Percentiles rank a stretch among this genome's conserved stretches.
phyloP scores from a whole-genome alignment of 2,329 filamentous ascomycete species.

The Talaromyces verruculosus region DNA sequence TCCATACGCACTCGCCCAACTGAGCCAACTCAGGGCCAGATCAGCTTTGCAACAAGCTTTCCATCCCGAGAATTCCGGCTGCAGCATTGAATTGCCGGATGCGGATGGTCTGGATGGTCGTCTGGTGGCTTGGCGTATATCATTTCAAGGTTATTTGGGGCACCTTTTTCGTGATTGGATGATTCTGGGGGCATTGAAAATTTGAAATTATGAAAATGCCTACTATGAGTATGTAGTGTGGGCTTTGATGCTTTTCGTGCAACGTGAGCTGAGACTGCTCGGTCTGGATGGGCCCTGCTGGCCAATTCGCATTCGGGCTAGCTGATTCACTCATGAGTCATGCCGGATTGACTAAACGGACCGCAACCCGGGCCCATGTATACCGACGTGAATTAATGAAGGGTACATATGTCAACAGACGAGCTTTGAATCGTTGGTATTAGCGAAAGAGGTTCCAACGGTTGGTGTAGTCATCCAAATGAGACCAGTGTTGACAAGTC shows the following conservation, averaged over 20 bases:
- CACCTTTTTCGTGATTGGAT: background rate
- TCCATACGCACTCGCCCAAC: background rate
- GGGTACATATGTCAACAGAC: background rate
- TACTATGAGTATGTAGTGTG: background rate
- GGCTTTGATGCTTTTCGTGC: no score
- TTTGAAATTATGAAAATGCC: background rate
- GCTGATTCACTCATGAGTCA: background rate
- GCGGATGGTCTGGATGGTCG: conserved; percentile 2
- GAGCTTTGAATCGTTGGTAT: background rate
- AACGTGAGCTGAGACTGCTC: background rate
- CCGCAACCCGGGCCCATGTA: background rate
- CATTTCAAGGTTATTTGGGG: background rate
- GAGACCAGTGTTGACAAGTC: background rate
- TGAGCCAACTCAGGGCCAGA: background rate
- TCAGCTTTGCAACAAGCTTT: background rate
- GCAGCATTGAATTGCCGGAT: conserved; percentile 10
- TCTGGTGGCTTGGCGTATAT: background rate
- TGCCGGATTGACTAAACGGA: background rate
- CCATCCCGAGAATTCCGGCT: conserved; percentile 1
- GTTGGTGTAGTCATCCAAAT: background rate
- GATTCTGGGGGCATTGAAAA: background rate
- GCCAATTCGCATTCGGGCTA: background rate
- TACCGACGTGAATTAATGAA: no score
- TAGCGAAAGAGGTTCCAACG: background rate
- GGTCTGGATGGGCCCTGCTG: background rate